Percentiles rank a stretch among this genome's conserved stretches.
Evolutionary conservation across 306 rosid species (phyloP).

Genomic region (Cucurbita ficifolia): DNA sequence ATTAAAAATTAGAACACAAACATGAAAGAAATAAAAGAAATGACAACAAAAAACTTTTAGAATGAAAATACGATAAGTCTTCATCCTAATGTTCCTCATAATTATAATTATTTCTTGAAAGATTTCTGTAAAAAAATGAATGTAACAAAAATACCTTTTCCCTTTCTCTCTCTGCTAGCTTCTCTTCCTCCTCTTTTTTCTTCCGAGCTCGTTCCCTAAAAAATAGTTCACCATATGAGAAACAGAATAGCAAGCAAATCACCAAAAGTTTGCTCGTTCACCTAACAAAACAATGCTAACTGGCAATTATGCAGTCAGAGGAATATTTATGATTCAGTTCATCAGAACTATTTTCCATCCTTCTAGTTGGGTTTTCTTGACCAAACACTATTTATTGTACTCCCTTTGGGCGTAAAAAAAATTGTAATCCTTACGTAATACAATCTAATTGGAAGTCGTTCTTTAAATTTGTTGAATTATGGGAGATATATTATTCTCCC

Average conservation of each 20-base stretch:
- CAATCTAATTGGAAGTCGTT: background rate
- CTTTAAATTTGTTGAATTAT: background rate
- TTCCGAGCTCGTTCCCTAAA: constrained; percentile 92
- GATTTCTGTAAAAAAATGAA: background rate
- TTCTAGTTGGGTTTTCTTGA: background rate
- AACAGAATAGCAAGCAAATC: constrained; percentile 1
- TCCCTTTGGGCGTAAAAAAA: background rate
- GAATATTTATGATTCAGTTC: too few species aligned
- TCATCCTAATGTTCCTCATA: background rate
- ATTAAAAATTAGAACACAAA: background rate
- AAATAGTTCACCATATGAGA: constrained; percentile 2
- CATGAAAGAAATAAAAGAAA: background rate
- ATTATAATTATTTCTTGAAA: background rate
- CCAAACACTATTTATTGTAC: background rate
- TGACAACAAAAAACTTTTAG: background rate
- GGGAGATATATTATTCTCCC: background rate
- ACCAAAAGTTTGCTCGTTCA: background rate
- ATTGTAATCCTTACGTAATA: background rate
- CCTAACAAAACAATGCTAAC: background rate
- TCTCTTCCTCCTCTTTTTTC: constrained; percentile 98
- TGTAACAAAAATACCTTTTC: constrained; percentile 51
- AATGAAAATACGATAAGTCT: background rate
- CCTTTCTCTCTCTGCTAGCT: constrained; percentile 63
- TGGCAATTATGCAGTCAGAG: background rate
- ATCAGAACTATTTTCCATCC: background rate